Conservation (phyloP, 176 grass and related monocot species). For the Triticum timopheevii region DNA sequence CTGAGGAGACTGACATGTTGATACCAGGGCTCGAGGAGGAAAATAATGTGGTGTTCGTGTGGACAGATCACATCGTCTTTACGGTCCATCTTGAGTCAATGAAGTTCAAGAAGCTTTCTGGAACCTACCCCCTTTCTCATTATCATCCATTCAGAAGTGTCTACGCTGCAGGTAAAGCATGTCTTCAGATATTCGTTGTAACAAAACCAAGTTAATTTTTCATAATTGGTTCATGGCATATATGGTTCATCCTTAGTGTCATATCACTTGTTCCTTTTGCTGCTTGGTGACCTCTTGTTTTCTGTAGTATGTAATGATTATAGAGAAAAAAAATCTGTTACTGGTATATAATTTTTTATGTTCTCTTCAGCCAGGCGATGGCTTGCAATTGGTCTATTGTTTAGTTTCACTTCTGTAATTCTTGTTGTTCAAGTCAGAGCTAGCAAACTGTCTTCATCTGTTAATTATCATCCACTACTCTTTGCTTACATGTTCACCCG, state of each 20-base stretch:
- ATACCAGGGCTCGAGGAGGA: no score
- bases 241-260: neutral
- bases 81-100: no score
- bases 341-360: neutral
- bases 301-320: neutral
- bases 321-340: neutral
- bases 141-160: neutral
- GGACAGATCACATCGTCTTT: no score
- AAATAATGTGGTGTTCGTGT: no score
- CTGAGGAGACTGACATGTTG: no score
- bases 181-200: neutral
- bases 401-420: neutral
- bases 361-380: neutral
- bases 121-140: neutral
- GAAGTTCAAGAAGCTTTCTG: neutral
- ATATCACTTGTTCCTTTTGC: neutral
- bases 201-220: neutral
- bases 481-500: no score
- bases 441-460: neutral
- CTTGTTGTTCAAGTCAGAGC: neutral
- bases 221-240: neutral
- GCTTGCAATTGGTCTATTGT: neutral
- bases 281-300: neutral
- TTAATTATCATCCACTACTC: neutral
- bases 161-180: neutral